Base-by-base conservation (phyloP, 768 basidiomycete genomes). In the Suillus fuscotomentosus region DNA sequence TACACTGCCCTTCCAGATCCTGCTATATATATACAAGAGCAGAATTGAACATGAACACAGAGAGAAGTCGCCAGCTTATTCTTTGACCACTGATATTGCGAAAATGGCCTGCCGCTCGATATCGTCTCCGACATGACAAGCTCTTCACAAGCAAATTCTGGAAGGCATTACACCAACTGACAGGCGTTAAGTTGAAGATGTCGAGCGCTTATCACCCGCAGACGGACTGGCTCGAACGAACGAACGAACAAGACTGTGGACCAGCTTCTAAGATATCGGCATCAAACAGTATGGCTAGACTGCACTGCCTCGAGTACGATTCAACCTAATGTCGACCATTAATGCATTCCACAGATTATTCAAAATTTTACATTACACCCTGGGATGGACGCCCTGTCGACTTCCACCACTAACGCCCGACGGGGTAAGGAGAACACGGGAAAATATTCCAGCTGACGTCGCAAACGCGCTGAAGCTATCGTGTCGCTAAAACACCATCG, bases 271-370 rank as follows among this genome's bases (percentile, higher is more conserved):
- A 63, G 65, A 39, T 77, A 71, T 9, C 22, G 65, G 1, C 68
- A 71, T 27, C 71, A 77, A 38, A 67, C 62, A 5, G 76, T 73
- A 0, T 82, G 79, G 81, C 67, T 70, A 0, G 17, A 27, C 0
- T n/a, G 68, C 70, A 0, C 65, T 81, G 0, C 79, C 76, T 0
- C 55, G 53, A 0, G 63, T 80, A 0, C 62, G 75, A 3, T 81
- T 80, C 62, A 64, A 68, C 4, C 62, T 78, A 6, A 81, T 81
- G 71, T 77, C 75, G 51, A 70, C 71, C 0, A 65, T 74, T 0
- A 78, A 78, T 38, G 47, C 60, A 17, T 74, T 74, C 59, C 64
- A 75, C 76, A 70, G 71, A 76, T 0, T 78, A 47, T 3, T 11
- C n/a, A 5, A n/a, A n/a, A 0, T 47, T 47, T n/a, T n/a, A 22